Percentiles rank a stretch among this genome's conserved stretches.
Evolutionary conservation across 345 rosid species (phyloP).

Genomic region (Jatropha curcas): DNA sequence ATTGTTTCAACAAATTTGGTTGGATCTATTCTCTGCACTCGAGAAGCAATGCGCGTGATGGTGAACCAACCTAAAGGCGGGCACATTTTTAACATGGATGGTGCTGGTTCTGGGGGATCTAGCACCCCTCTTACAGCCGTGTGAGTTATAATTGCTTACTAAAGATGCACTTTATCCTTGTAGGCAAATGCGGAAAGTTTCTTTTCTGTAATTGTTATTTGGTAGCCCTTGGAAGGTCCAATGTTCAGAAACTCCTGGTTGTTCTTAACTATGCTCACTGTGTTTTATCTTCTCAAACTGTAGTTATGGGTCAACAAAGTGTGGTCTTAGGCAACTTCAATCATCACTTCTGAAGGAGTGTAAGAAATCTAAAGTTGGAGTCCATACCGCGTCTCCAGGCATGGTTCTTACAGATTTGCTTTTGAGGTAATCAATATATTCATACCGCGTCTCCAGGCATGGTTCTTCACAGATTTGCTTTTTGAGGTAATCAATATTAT

Average conservation of each 20-base stretch:
- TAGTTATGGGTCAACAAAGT: slow-evolving; percentile 93
- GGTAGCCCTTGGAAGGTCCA: neutral
- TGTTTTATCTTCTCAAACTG: slow-evolving; percentile 26
- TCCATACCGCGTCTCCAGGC: slow-evolving; percentile 96
- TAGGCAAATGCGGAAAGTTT: neutral
- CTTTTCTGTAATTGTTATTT: neutral
- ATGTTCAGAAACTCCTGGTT: neutral
- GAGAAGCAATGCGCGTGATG: slow-evolving; percentile 86
- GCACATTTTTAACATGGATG: slow-evolving; percentile 96
- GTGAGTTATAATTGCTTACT: slow-evolving; percentile 42
- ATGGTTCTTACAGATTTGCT: slow-evolving; percentile 96
- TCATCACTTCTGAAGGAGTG: slow-evolving; percentile 79
- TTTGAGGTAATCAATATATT: too few species aligned
- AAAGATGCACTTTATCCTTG: neutral
- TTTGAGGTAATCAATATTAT: too few species aligned
- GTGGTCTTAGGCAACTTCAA: slow-evolving; percentile 95
- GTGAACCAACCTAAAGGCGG: slow-evolving; percentile 68
- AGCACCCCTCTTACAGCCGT: slow-evolving; percentile 98
- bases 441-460: too few species aligned
- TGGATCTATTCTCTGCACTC: slow-evolving; percentile 90
- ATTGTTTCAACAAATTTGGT: slow-evolving; percentile 94
- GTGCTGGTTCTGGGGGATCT: slow-evolving; percentile 97
- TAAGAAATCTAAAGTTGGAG: slow-evolving; percentile 76
- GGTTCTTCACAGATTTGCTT: too few species aligned
- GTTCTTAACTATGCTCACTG: slow-evolving; percentile 8